Conservation (phyloP, 2,329 filamentous ascomycete species). For the Chrysosporium keratinophilum region DNA sequence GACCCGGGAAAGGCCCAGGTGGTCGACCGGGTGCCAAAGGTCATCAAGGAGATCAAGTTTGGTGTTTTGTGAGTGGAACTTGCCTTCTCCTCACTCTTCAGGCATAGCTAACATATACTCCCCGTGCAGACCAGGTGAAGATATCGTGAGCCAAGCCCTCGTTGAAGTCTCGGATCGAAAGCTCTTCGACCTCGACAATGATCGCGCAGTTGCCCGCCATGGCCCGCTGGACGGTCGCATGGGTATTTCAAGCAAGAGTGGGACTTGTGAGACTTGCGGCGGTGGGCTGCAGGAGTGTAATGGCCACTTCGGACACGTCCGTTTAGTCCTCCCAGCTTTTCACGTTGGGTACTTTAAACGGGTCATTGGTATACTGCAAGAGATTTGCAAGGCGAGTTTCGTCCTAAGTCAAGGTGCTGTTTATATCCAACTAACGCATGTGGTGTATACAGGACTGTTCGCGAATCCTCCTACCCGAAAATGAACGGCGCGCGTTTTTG, state of each 20-base stretch:
- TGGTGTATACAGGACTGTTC: slow-evolving; percentile 55
- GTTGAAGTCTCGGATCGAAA: slow-evolving; percentile 89
- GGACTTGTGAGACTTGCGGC: slow-evolving; percentile 71
- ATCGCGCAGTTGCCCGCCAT: slow-evolving; percentile 64
- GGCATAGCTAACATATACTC: neutral
- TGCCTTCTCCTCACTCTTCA: neutral
- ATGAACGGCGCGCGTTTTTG: slow-evolving; percentile 66
- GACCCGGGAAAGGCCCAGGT: slow-evolving; percentile 69
- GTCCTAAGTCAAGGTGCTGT: neutral
- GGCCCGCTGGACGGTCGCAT: slow-evolving; percentile 81
- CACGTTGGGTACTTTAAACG: slow-evolving; percentile 95
- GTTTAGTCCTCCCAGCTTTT: slow-evolving; percentile 81
- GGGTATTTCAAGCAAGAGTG: slow-evolving; percentile 77
- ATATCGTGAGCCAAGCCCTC: slow-evolving; percentile 91
- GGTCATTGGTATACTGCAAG: slow-evolving; percentile 81
- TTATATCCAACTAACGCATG: neutral
- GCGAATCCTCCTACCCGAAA: slow-evolving; percentile 68
- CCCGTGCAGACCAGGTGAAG: slow-evolving; percentile 62
- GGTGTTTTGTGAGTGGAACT: slow-evolving; percentile 73
- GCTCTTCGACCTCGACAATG: slow-evolving; percentile 80
- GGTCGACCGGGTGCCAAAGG: slow-evolving; percentile 76
- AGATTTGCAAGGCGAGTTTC: slow-evolving; percentile 71
- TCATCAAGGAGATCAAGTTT: slow-evolving; percentile 87
- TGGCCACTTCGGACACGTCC: slow-evolving; percentile 90
- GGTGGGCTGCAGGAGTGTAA: slow-evolving; percentile 74